Base-by-base conservation (phyloP, 192 early-diverging fungal genomes). In the Linnemannia exigua region DNA sequence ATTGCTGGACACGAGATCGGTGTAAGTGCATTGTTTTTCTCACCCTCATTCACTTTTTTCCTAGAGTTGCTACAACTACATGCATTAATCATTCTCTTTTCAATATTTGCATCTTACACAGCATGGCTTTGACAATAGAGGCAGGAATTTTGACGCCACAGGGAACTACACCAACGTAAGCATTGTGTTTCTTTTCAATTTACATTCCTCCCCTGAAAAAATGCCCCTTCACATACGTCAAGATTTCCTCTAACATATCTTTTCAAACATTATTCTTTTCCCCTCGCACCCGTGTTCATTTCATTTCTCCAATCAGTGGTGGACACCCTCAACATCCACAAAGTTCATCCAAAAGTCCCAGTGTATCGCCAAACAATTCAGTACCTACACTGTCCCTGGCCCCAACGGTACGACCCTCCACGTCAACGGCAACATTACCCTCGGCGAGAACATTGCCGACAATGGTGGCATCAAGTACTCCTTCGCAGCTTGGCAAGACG, bases 341-440 rank as follows among this genome's bases (percentile, higher is more conserved):
- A 79, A 68, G 9, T 96, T 94, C 63, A 71, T 89, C 1, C 67
- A 88, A 19, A 89, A 87, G 58, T 77, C 92, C 0, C 36, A 90
- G 75, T 96, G 95, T 74, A 95, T 95, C 70, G 74, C 88, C 36
- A 72, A 94, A 1, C 94, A 96, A 79, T 96, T 95, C 76, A 52
- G 71, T 22, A 77, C 89, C 3, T 91, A 88, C 52, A 80, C 75
- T 0, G 63, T 95, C 20, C 48, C 84, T 25, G 87, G 80, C 28
- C 67, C 75, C 7, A 69, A 90, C 69, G 80, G 89, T 46, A 72
- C 76, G 17, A 48, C 68, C 14, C n/a, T 73, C 33, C 3, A 80
- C 73, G 80, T 94, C 12, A 89, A 94, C 67, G 93, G 94, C 19
- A 68, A 82, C 52, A 36, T 70, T 37, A 94, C 94, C 2, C 67